These are phyloP conservation scores for Lactifluus echinatus DNA, from an alignment of 768 basidiomycete genomes.

Conservation along the genomic window DNA sequence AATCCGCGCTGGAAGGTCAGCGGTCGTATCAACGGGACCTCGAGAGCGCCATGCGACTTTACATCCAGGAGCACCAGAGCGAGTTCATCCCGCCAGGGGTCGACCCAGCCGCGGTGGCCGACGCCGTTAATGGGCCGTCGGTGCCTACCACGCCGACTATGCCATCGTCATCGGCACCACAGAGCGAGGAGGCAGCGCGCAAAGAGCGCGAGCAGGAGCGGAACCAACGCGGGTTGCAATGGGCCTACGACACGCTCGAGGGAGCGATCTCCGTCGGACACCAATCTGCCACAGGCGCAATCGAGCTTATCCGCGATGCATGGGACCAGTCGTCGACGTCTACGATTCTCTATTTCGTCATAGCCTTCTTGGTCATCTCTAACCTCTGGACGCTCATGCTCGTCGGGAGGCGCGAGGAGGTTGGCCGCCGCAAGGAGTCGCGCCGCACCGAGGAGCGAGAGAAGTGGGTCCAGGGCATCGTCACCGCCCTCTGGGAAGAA, in stretches of 20 bases:
- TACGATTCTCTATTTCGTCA: conserved; percentile 64
- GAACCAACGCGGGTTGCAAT: conserved; percentile 66
- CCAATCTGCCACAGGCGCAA: conserved; percentile 58
- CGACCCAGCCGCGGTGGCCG: conserved; percentile 47
- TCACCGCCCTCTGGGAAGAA: conserved; percentile 68
- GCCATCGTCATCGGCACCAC: conserved; percentile 17
- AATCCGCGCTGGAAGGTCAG: conserved; percentile 85
- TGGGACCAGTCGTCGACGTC: conserved; percentile 72
- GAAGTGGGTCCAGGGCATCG: conserved; percentile 64
- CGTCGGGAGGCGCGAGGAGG: conserved; percentile 41
- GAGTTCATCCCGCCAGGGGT: conserved; percentile 86
- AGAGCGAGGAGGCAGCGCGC: conserved; percentile 30
- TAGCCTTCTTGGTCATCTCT: conserved; percentile 62
- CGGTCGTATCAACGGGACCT: conserved; percentile 78
- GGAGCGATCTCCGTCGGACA: conserved; percentile 65
- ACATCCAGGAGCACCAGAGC: conserved; percentile 81
- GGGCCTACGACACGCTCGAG: conserved; percentile 82
- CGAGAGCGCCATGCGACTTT: conserved; percentile 74
- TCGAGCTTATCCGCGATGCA: conserved; percentile 71
- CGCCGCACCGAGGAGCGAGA: conserved; percentile 58
- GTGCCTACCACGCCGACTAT: conserved; percentile 19
- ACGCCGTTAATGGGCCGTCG: conserved; percentile 32
- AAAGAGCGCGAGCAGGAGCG: conserved; percentile 40
- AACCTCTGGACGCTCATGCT: conserved; percentile 62
- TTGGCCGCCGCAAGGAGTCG: conserved; percentile 37